Evolutionary conservation across 345 rosid genomes (phyloP), one percentile per base, ranked within the genome.

Genomic region (Dipteronia dyeriana): DNA sequence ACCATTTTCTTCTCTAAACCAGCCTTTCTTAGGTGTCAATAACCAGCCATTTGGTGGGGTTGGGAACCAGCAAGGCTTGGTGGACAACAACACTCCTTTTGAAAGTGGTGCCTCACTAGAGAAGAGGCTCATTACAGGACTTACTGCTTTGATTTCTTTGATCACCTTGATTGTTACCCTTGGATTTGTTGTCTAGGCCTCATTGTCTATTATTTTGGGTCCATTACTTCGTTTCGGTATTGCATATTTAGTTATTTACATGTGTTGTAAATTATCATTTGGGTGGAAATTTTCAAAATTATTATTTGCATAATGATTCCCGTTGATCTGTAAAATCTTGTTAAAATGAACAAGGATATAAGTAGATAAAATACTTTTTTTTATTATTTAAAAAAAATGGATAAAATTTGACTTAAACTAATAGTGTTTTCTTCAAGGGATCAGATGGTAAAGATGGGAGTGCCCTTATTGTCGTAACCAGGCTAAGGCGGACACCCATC

Each of bases 391-490:
- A 0, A 49, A 17, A 53, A 12, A 56, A n/a, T 4, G 1, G 5
- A 8, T 0, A 56, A 56, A 56, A 1, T 56, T 56, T 19, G n/a
- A n/a, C 20, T 8, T 5, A 56, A 25, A 7, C 7, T 59, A 8
- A 8, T 0, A 9, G 62, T 7, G 63, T 59, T 67, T 78, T 45
- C 76, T 80, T 78, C 81, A 45, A 56, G 90, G 87, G 89, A 87
- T 89, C 90, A 87, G 88, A 79, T 76, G 86, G 84, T 23, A 0
- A 0, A 66, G 9, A 75, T 13, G 47, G 78, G 89, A 73, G 91
- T 72, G 87, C 88, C 88, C 89, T 7, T 5, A 1, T 68, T 81
- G 93, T 88, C 93, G 90, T 88, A 90, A 88, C 90, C 82, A 79
- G 88, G 87, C 84, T 2, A 68, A 81, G 84, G 79, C 76, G 26